Percentiles rank a stretch among this genome's conserved stretches.
Evolutionary conservation across 2,329 filamentous ascomycete genomes (phyloP).

Genomic region (Neonectria coccinea): DNA sequence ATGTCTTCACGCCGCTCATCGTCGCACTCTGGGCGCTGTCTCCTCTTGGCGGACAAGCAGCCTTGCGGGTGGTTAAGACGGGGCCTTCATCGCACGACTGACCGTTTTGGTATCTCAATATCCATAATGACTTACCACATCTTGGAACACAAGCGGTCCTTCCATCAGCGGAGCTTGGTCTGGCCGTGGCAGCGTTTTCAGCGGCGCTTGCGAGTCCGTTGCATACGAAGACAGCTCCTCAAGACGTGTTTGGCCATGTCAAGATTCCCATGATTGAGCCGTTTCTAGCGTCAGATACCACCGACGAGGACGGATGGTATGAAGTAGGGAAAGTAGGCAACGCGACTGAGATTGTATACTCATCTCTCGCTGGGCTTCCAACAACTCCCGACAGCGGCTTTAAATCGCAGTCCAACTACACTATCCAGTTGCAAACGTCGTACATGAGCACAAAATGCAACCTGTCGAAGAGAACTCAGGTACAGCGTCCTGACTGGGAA

Average conservation of each 20-base stretch:
- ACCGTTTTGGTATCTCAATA: background rate
- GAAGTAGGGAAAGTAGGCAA: background rate
- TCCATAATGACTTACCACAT: background rate
- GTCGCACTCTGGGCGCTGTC: constrained; percentile 14
- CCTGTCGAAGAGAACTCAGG: background rate
- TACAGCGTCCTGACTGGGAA: background rate
- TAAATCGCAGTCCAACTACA: background rate
- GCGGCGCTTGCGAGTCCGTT: constrained; percentile 11
- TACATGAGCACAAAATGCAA: constrained; percentile 8
- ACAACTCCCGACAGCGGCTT: constrained; percentile 4
- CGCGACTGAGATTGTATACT: constrained; percentile 1
- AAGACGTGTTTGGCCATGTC: constrained; percentile 16
- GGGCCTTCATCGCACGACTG: background rate
- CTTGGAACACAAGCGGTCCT: background rate
- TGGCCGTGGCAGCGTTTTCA: constrained; percentile 8
- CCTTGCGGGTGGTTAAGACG: constrained; percentile 11
- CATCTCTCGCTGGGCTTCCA: constrained; percentile 18
- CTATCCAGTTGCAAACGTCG: background rate
- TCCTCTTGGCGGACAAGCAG: constrained; percentile 23
- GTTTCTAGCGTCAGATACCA: background rate
- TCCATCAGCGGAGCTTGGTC: background rate
- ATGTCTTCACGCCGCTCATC: background rate
- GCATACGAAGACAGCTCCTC: constrained; percentile 11
- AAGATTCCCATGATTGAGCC: constrained; percentile 23
- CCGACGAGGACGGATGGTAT: constrained; percentile 8